A percentile compares a stretch with the other conserved stretches of the same genome.
These are phyloP conservation scores for Solanum acaule DNA, from an alignment of 257 asterid genomes.

Conservation along the genomic window DNA sequence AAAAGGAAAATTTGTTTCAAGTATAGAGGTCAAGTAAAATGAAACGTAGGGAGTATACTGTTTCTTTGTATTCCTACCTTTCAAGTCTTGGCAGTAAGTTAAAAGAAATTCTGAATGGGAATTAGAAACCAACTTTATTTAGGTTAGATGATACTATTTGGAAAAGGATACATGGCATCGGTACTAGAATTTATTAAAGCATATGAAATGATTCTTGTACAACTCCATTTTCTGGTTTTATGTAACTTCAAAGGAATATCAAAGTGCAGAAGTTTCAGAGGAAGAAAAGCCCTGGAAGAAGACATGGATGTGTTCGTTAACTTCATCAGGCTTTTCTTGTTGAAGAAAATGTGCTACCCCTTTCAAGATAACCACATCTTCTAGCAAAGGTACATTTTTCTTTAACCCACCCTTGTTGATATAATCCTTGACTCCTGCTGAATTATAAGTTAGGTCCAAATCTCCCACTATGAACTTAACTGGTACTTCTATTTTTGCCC, in stretches of 20 bases:
- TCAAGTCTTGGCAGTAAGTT: neutral
- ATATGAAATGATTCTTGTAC: neutral
- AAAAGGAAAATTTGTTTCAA: too few species aligned
- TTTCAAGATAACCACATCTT: slow-evolving; percentile 3
- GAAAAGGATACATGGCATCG: neutral
- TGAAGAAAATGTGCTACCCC: slow-evolving; percentile 12
- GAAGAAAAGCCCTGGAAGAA: neutral
- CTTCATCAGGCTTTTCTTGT: slow-evolving; percentile 6
- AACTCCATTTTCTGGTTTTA: neutral
- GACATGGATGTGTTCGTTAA: neutral
- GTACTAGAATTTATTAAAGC: neutral
- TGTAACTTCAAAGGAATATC: neutral
- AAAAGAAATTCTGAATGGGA: neutral
- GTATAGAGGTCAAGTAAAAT: neutral
- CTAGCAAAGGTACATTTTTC: slow-evolving; percentile 11
- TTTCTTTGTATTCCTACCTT: neutral
- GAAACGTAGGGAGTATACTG: neutral
- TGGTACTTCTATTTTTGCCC: slow-evolving; percentile 11
- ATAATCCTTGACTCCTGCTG: neutral
- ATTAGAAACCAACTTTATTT: neutral
- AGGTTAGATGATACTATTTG: neutral
- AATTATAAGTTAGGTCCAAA: slow-evolving; percentile 6
- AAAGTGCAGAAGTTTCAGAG: neutral
- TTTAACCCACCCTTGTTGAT: slow-evolving; percentile 11
- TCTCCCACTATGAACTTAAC: slow-evolving; percentile 15